Base-by-base conservation (phyloP, 1,284 basidiomycete genomes). In the Ustilago bromivora region DNA sequence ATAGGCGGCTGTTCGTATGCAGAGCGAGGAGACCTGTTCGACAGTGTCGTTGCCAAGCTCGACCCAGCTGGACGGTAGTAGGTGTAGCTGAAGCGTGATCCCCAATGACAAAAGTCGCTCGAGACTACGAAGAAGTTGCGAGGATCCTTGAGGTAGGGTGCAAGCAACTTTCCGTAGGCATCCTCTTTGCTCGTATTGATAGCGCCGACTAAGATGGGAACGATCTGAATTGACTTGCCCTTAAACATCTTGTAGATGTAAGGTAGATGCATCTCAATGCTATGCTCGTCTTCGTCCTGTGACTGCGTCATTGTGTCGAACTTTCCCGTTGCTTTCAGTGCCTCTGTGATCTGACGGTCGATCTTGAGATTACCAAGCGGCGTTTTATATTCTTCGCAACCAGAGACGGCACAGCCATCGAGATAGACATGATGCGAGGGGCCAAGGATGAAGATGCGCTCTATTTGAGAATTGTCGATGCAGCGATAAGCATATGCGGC, bases 101-200 rank as follows among this genome's bases (percentile, higher is more conserved):
- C 95, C 96, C 96, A 99, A 86, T 99, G 96, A 84, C 97, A 99
- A 85, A 99, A 99, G 87, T 99, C 97, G 71, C 93, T 94, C 3
- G 95, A 98, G 62, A 98, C 89, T 47, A 99, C 92, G 81, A 92
- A 95, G 72, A 99, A 89, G 0, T 94, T 98, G 66, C 92, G 91
- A 1, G 91, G 89, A 74, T 91, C 89, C 1, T 89, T 88, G 58
- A 97, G 89, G 86, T 94, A 96, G 0, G 93, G 92, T 0, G 93
- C 93, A 0, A 99, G 88, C 3, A 94, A 85, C 6, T 88, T 84
- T 8, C 94, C 95, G 78, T 91, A 94, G 1, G 86, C 77, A 6
- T 87, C 87, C 81, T 95, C 92, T 49, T 89, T 88, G 9, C 88
- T 85, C 40, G 89, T 87, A 23, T 90, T 89, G 72, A 97, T 92